These are phyloP conservation scores for Pseudovirgaria hyperparasitica DNA, from an alignment of 2,329 filamentous ascomycete genomes.

Conservation along the genomic window DNA sequence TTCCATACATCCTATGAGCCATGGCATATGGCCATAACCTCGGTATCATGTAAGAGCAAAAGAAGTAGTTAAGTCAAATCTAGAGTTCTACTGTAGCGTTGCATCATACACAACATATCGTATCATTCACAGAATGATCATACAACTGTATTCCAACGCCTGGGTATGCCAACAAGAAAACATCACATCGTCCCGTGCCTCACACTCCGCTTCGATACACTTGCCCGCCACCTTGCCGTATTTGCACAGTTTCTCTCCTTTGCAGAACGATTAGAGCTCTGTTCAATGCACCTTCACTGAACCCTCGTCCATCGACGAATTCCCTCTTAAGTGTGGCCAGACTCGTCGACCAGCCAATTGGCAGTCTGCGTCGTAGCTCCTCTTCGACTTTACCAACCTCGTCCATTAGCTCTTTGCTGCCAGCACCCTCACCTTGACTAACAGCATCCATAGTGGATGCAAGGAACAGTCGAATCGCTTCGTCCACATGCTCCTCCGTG, in stretches of 20 bases:
- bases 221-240: conserved; percentile 62
- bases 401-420: conserved; percentile 79
- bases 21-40: not conserved
- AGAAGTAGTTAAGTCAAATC: too few species aligned
- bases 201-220: conserved; percentile 61
- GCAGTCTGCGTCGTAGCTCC: conserved; percentile 73
- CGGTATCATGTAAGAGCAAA: not conserved
- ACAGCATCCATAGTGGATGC: conserved; percentile 97
- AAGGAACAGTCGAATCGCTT: conserved; percentile 92
- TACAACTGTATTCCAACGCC: too few species aligned
- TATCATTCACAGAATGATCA: not conserved
- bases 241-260: conserved; percentile 73
- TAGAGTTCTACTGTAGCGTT: too few species aligned
- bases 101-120: not conserved
- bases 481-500: conserved; percentile 84
- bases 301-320: conserved; percentile 84
- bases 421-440: conserved; percentile 67
- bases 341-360: conserved; percentile 92
- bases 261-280: conserved; percentile 77
- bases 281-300: conserved; percentile 75
- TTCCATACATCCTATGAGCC: conserved; percentile 6
- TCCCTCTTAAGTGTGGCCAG: conserved; percentile 75
- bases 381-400: conserved; percentile 79
- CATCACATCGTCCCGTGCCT: conserved; percentile 7
- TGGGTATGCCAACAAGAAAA: too few species aligned